phyloP scores from a whole-genome alignment of 202 grass and related monocot genomes.

The Schoenoplectus triqueter region DNA sequence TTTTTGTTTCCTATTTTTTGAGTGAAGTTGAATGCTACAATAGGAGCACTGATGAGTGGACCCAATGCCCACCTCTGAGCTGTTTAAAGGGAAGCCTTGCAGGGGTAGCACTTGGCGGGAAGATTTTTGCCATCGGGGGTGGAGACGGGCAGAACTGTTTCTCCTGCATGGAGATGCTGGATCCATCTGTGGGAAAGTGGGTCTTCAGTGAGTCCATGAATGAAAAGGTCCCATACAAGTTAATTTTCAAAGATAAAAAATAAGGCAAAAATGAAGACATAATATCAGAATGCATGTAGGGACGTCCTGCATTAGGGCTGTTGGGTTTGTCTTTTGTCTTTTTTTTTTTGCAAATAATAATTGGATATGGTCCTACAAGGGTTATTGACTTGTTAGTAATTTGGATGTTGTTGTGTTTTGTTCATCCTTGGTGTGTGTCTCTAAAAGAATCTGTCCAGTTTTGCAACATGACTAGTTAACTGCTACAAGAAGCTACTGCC shows the following conservation, averaged over 20 bases:
- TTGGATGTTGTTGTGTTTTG: conserved; percentile 11
- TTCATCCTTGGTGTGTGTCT: neutral
- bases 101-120: conserved; percentile 58
- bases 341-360: neutral
- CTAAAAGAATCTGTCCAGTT: neutral
- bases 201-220: conserved; percentile 61
- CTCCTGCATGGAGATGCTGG: conserved; percentile 92
- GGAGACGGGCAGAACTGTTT: conserved; percentile 67
- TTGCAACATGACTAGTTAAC: neutral
- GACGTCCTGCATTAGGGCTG: neutral
- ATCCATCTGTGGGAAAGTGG: conserved; percentile 84
- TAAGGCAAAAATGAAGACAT: neutral
- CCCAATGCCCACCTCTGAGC: conserved; percentile 68
- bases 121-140: conserved; percentile 92
- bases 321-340: neutral
- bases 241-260: conserved; percentile 3
- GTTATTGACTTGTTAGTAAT: neutral
- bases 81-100: conserved; percentile 73
- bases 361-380: neutral
- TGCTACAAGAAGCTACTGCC: neutral
- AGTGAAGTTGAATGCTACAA: conserved; percentile 85
- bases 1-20: conserved; percentile 27
- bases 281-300: neutral
- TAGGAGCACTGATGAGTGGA: conserved; percentile 66
- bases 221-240: conserved; percentile 20